Percentiles rank a stretch among this genome's conserved stretches.
phyloP scores from a whole-genome alignment of 306 rosid genomes.

The Mimosa pudica region DNA sequence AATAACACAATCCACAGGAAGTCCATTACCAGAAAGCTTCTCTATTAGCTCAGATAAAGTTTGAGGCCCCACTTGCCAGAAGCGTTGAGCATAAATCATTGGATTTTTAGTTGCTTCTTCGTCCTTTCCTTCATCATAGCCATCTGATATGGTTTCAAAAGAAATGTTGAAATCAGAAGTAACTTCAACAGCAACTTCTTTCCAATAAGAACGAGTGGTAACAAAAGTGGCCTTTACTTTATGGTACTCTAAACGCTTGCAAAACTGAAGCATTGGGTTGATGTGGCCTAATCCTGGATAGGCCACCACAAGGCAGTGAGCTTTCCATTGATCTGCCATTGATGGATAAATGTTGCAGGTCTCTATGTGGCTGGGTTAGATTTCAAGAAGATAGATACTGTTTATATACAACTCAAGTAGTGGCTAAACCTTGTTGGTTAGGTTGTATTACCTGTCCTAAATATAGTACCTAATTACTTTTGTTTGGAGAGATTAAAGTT shows the following conservation, averaged over 20 bases:
- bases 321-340: conserved; percentile 31
- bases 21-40: neutral
- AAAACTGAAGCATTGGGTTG: conserved; percentile 8
- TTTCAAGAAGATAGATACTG: neutral
- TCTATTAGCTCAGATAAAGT: conserved; percentile 7
- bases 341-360: no score
- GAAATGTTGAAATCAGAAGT: neutral
- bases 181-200: neutral
- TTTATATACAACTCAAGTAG: neutral
- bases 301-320: neutral
- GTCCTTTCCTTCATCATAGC: conserved; percentile 19
- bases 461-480: no score
- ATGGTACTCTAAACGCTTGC: neutral
- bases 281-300: neutral
- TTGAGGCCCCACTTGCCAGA: conserved; percentile 15
- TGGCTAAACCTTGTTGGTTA: neutral
- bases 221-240: neutral
- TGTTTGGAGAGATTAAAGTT: no score
- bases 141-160: conserved; percentile 38
- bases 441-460: no score
- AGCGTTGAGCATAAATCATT: neutral
- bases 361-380: neutral
- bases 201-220: neutral
- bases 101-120: neutral
- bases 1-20: conserved; percentile 22